These are phyloP conservation scores for Tolypocladium tropicale DNA, from an alignment of 2,329 filamentous ascomycete species.

Conservation along the genomic window DNA sequence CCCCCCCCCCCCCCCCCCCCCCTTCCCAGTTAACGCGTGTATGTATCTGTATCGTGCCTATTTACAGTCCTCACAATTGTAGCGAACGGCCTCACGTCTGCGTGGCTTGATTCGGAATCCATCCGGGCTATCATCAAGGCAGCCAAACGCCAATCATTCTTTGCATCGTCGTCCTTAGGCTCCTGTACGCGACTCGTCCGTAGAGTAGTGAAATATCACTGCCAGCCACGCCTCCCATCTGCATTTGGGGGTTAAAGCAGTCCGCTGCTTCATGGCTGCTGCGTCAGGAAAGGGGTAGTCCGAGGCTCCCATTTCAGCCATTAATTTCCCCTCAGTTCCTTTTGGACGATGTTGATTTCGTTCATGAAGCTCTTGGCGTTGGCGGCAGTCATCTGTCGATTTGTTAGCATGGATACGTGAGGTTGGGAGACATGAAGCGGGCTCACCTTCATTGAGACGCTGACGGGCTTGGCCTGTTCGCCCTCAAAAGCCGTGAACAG, in stretches of 20 bases:
- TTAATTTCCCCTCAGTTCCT: slow-evolving; percentile 34
- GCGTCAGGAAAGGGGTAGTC: background rate
- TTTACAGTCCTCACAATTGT: background rate
- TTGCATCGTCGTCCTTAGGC: background rate
- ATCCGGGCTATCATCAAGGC: background rate
- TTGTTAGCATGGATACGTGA: background rate
- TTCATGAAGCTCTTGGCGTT: slow-evolving; percentile 43
- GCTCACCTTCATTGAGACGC: slow-evolving; percentile 51
- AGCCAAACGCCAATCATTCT: background rate
- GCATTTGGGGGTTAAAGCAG: background rate
- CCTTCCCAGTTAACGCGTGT: background rate
- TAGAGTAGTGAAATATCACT: background rate
- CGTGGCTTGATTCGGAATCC: background rate
- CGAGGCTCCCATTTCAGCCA: background rate
- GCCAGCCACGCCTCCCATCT: background rate
- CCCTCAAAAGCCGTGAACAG: slow-evolving; percentile 55
- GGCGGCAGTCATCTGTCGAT: slow-evolving; percentile 38
- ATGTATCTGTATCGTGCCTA: background rate
- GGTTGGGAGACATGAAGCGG: background rate
- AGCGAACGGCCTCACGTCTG: background rate
- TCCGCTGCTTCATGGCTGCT: background rate
- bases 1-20: no score
- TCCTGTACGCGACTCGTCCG: background rate
- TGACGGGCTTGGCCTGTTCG: slow-evolving; percentile 41
- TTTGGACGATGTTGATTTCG: slow-evolving; percentile 39